Base-by-base conservation (phyloP, 2,329 filamentous ascomycete genomes). In the Pezicula rhizophila region DNA sequence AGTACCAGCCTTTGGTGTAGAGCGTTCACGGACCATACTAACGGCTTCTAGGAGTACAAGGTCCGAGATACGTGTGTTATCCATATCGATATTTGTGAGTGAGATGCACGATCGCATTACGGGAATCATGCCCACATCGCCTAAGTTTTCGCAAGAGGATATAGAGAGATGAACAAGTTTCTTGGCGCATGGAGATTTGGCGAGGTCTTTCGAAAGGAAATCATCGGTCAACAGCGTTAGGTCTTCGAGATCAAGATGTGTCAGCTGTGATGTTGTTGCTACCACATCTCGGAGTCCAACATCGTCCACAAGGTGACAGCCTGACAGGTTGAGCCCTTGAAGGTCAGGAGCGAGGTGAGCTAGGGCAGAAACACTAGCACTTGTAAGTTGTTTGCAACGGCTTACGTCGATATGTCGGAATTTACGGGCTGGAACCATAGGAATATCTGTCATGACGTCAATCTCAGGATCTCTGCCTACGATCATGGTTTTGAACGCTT, bases 1-100 rank as follows among this genome's bases (percentile, higher is more conserved):
- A 14, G 54, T 56, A 20, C 18, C 41, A 8, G 50, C 14, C 40
- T 57, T 47, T 50, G 59, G 46, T 58, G 68, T 45, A 5, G 73
- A 79, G 38, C 89, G 85, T 46, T 75, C 73, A 48, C 84, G 81
- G 14, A 96, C 79, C 71, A 88, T 87, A n/a, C 80, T 74, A 8
- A 90, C 88, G 2, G 91, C 89, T 71, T 96, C 92, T 49, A 84
- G 80, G 8, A 97, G 80, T 4, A 88, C 84, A 2, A 96, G 78
- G 61, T 97, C 89, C 14, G 89, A 92, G 54, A 96, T 82, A 42
- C 87, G 83, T 0, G 92, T 97, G 66, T 97, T 97, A 70, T 99
- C 93, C 75, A 97, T 84, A 46, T 95, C 88, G 12, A 95, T 71
- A 26, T 77, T 87, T 42, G 75, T 74, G 12, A 97, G 75, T 12